phyloP scores from a whole-genome alignment of 2,329 filamentous ascomycete genomes.

The Fusarium graminum region DNA sequence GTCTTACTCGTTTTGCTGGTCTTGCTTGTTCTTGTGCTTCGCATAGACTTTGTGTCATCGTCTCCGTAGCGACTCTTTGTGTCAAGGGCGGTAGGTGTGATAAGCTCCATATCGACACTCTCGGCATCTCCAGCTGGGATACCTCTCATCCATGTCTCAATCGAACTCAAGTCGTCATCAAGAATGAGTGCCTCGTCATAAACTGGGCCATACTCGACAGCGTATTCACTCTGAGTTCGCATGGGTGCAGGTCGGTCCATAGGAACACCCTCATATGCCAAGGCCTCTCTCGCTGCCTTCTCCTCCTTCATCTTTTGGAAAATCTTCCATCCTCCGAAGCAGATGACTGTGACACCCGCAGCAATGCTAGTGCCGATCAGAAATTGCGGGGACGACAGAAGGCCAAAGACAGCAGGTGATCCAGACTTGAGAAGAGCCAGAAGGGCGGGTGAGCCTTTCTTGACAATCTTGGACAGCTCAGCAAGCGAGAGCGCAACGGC shows the following conservation, averaged over 20 bases:
- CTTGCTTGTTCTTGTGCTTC: slow-evolving; percentile 52
- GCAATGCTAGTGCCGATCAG: slow-evolving; percentile 91
- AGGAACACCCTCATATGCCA: slow-evolving; percentile 45
- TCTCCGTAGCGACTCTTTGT: slow-evolving; percentile 55
- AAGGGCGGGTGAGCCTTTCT: slow-evolving; percentile 87
- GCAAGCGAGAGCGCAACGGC: slow-evolving; percentile 93
- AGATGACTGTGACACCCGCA: slow-evolving; percentile 93
- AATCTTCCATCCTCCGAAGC: slow-evolving; percentile 97
- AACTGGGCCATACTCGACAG: slow-evolving; percentile 51
- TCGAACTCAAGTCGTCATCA: slow-evolving; percentile 69
- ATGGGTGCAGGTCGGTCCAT: slow-evolving; percentile 47
- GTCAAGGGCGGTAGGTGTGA: slow-evolving; percentile 67
- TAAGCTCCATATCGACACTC: slow-evolving; percentile 67
- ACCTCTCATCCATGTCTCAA: slow-evolving; percentile 71
- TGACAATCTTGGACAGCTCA: slow-evolving; percentile 85
- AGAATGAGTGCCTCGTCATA: slow-evolving; percentile 70
- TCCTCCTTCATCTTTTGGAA: slow-evolving; percentile 81
- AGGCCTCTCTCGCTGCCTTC: slow-evolving; percentile 50
- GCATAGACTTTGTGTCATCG: slow-evolving; percentile 57
- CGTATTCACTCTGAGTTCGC: slow-evolving; percentile 50
- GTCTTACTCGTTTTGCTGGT: slow-evolving; percentile 41
- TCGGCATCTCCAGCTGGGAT: slow-evolving; percentile 64
- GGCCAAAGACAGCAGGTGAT: slow-evolving; percentile 86
- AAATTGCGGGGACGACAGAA: slow-evolving; percentile 92
- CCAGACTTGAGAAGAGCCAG: slow-evolving; percentile 80